These are phyloP conservation scores for Dioscorea zingiberensis DNA, from an alignment of 106 monocot species.

Conservation along the genomic window DNA sequence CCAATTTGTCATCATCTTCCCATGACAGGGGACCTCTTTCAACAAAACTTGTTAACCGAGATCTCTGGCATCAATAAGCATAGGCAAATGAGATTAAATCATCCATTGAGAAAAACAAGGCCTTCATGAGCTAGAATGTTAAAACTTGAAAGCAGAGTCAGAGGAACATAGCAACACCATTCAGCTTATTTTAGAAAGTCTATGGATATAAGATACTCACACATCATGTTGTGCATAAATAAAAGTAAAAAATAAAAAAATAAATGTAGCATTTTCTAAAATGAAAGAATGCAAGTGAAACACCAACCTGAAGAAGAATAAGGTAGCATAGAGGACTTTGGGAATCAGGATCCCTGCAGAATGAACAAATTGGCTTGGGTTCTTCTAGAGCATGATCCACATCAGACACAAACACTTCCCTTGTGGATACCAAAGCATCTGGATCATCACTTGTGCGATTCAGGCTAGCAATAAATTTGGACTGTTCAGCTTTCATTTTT, in stretches of 20 bases:
- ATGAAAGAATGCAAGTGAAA: too few species aligned
- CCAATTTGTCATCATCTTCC: slow-evolving; percentile 34
- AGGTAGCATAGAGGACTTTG: slow-evolving; percentile 71
- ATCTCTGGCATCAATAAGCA: slow-evolving; percentile 56
- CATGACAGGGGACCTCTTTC: slow-evolving; percentile 69
- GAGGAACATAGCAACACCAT: too few species aligned
- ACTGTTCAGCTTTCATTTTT: slow-evolving; percentile 88
- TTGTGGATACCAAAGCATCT: slow-evolving; percentile 23
- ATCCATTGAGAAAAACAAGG: too few species aligned
- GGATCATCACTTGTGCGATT: slow-evolving; percentile 20
- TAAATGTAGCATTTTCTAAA: too few species aligned
- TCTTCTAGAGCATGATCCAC: slow-evolving; percentile 30
- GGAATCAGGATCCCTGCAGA: slow-evolving; percentile 70
- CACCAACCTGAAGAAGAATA: slow-evolving; percentile 78
- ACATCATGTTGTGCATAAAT: too few species aligned
- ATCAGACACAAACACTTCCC: slow-evolving; percentile 6
- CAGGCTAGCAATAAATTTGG: slow-evolving; percentile 71
- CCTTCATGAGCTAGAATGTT: too few species aligned
- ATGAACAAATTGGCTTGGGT: slow-evolving; percentile 63
- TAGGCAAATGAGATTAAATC: too few species aligned
- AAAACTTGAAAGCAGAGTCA: too few species aligned
- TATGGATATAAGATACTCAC: too few species aligned
- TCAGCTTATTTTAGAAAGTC: too few species aligned
- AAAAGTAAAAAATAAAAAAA: too few species aligned
- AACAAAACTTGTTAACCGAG: slow-evolving; percentile 60